These are phyloP conservation scores for Wickerhamomyces rabaulensis DNA, from an alignment of 805 yeast species.

Conservation along the genomic window DNA sequence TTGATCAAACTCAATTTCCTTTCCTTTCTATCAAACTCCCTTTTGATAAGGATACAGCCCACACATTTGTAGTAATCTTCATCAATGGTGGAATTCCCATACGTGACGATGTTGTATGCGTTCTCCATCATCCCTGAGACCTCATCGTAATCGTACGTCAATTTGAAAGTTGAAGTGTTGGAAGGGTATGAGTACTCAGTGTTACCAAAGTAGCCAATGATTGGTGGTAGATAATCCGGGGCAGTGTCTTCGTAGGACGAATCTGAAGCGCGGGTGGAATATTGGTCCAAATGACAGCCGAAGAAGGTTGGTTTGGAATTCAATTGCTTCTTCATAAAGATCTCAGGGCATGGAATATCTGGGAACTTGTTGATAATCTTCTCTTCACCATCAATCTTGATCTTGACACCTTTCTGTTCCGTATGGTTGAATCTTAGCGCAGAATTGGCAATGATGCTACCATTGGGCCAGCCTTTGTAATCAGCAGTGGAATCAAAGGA, in stretches of 20 bases:
- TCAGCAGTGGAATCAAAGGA: conserved; percentile 60
- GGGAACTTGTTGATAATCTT: conserved; percentile 48
- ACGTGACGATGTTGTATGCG: conserved; percentile 48
- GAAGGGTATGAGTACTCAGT: conserved; percentile 35
- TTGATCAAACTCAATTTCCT: conserved; percentile 17
- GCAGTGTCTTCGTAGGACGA: not conserved
- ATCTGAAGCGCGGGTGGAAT: conserved; percentile 5
- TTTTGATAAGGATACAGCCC: conserved; percentile 51
- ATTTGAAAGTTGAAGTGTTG: conserved; percentile 56
- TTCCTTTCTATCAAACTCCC: conserved; percentile 40
- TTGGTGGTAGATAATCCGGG: conserved; percentile 38
- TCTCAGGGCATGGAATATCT: conserved; percentile 49
- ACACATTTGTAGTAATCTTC: conserved; percentile 40
- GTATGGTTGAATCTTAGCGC: conserved; percentile 19
- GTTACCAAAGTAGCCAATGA: conserved; percentile 50
- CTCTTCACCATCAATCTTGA: conserved; percentile 31
- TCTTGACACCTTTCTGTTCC: conserved; percentile 23
- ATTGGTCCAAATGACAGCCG: conserved; percentile 49
- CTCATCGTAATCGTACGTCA: conserved; percentile 43
- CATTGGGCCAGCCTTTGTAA: conserved; percentile 50
- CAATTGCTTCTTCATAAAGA: conserved; percentile 44
- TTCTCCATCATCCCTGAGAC: conserved; percentile 40
- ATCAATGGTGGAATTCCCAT: conserved; percentile 33
- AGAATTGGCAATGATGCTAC: conserved; percentile 40
- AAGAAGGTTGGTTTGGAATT: conserved; percentile 67